Evolutionary conservation across 139 green algal genomes (phyloP), one percentile per base, ranked within the genome.

Genomic region (Edaphochlamys debaryana): DNA sequence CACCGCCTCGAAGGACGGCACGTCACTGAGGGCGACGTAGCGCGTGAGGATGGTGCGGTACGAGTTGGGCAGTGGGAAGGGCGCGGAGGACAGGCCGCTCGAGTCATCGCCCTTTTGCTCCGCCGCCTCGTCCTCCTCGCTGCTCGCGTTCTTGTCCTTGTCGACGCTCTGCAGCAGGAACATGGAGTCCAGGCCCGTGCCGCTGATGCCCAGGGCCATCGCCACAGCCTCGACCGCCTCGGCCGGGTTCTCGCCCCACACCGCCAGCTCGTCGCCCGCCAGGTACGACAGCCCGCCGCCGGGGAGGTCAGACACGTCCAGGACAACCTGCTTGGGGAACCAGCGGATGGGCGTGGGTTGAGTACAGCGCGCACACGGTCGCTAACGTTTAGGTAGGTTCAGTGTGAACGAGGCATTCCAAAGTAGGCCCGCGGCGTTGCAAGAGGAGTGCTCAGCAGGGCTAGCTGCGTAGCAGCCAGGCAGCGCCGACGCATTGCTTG

Each of bases 191-290:
- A 82, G 45, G 30, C 54, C 37, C 30, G 64, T 40, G 23, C 79
- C 42, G 72, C 54, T 50, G 22, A 87, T 36, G 13, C 50, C 50
- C 20, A 69, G 64, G 2, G 17, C 64, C 34, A 48, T 38, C 2
- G 54, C 67, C 36, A 72, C 62, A 13, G 62, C 50, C n/a, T 64
- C 60, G 29, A 82, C 74, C 23, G 76, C n/a, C n/a, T 82, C 62
- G 20, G 23, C 6, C 25, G 32, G 4, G 64, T 87, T 82, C 54
- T 85, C 67, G 34, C 48, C 71, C 71, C 73, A 80, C 30, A 87
- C 82, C 41, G 72, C 82, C 62, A 87, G 22, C 63, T 87, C 71
- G 45, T 87, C 82, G 4, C 82, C 82, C 27, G 64, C 71, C 36
- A 67, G 58, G 78, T 75, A 83, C 4, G 37, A 67, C 36, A 71